Percentiles rank a stretch among this genome's conserved stretches.
phyloP scores from a whole-genome alignment of 345 rosid species.

The Corchorus olitorius region DNA sequence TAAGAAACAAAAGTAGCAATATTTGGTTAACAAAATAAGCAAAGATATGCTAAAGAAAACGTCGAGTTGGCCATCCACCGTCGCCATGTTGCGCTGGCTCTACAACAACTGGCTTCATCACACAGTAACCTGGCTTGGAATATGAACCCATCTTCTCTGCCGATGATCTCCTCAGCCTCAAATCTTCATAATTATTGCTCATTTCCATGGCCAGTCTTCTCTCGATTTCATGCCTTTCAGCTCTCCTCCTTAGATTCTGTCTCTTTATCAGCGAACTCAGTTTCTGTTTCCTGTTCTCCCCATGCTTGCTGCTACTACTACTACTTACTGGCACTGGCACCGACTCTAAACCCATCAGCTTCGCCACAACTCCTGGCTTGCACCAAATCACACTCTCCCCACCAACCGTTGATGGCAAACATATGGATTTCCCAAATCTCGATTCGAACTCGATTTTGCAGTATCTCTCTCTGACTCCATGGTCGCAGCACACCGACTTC shows the following conservation, averaged over 20 bases:
- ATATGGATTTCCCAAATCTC: conserved; percentile 18
- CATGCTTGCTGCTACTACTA: neutral
- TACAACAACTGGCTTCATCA: conserved; percentile 33
- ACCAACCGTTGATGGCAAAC: conserved; percentile 41
- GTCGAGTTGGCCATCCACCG: conserved; percentile 48
- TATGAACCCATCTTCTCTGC: conserved; percentile 29
- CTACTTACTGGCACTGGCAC: conserved; percentile 58
- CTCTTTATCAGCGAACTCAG: conserved; percentile 42
- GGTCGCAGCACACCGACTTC: conserved; percentile 44
- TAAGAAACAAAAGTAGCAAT: neutral
- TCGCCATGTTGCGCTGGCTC: conserved; percentile 28
- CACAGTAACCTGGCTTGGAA: conserved; percentile 37
- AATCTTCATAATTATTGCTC: conserved; percentile 14
- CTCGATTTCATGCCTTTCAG: conserved; percentile 45
- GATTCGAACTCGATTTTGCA: conserved; percentile 1
- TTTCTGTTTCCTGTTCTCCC: conserved; percentile 21
- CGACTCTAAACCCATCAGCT: conserved; percentile 89
- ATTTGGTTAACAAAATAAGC: neutral
- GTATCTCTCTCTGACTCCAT: conserved; percentile 26
- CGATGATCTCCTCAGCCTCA: neutral
- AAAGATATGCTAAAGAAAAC: conserved; percentile 25
- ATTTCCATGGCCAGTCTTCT: conserved; percentile 27
- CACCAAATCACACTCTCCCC: conserved; percentile 85
- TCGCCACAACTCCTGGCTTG: conserved; percentile 88
- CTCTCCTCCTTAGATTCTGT: conserved; percentile 50